Percentiles rank a stretch among this genome's conserved stretches.
These are phyloP conservation scores for Hygrocybe coccinea DNA, from an alignment of 768 basidiomycete genomes.

Conservation along the genomic window DNA sequence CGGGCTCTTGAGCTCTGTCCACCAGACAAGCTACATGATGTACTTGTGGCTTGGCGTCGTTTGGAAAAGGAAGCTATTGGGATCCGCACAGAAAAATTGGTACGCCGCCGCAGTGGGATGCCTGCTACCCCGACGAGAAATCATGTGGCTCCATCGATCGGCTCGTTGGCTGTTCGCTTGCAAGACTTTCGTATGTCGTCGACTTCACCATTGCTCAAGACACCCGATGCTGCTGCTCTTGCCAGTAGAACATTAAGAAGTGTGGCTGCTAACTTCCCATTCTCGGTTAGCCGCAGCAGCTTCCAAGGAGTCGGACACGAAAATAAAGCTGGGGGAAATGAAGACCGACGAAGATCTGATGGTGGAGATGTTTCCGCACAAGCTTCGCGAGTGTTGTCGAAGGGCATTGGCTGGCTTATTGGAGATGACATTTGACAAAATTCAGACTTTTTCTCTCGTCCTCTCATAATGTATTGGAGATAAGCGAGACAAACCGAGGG, in stretches of 20 bases:
- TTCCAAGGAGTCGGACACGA: conserved; percentile 39
- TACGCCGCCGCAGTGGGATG: conserved; percentile 24
- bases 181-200: conserved; percentile 69
- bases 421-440: conserved; percentile 48
- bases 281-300: conserved; percentile 49
- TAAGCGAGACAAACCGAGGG: not conserved
- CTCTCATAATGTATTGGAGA: not conserved
- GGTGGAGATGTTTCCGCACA: conserved; percentile 65
- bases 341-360: conserved; percentile 39
- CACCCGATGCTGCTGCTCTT: conserved; percentile 75
- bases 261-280: conserved; percentile 72
- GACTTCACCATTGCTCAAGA: conserved; percentile 59
- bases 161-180: conserved; percentile 57
- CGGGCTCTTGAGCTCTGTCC: conserved; percentile 85
- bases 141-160: conserved; percentile 17
- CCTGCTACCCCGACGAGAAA: conserved; percentile 13
- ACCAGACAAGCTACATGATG: conserved; percentile 66
- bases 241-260: conserved; percentile 75
- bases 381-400: conserved; percentile 74
- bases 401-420: conserved; percentile 94
- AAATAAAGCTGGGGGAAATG: conserved; percentile 39
- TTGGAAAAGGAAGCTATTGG: conserved; percentile 64
- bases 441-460: not conserved
- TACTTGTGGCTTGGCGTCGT: conserved; percentile 74
- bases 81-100: conserved; percentile 42